These are phyloP conservation scores for Pseudozyma thailandica DNA, from an alignment of 1,284 basidiomycete genomes.

Conservation along the genomic window DNA sequence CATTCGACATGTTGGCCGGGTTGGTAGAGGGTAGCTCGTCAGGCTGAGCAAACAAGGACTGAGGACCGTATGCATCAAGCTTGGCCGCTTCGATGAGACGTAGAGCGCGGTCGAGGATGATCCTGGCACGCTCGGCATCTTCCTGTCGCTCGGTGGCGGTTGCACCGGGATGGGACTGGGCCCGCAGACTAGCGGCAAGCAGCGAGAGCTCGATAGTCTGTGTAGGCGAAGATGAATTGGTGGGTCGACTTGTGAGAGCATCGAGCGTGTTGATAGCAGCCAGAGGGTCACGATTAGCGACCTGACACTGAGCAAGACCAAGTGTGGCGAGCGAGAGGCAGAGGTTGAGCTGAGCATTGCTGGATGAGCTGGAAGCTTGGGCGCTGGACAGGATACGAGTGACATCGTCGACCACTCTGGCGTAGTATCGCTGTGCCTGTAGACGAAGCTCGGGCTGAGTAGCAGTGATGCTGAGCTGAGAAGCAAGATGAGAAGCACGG, in stretches of 20 bases:
- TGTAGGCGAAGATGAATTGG: slow-evolving; percentile 32
- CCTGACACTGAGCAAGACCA: slow-evolving; percentile 64
- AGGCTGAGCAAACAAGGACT: slow-evolving; percentile 21
- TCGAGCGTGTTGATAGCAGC: slow-evolving; percentile 63
- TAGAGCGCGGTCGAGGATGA: slow-evolving; percentile 60
- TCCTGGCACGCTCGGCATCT: slow-evolving; percentile 54
- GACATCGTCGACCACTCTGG: slow-evolving; percentile 56
- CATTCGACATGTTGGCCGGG: slow-evolving; percentile 13
- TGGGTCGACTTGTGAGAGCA: slow-evolving; percentile 42
- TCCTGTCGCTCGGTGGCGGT: slow-evolving; percentile 40
- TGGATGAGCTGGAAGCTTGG: slow-evolving; percentile 11
- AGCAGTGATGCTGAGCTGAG: slow-evolving; percentile 50
- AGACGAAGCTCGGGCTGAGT: slow-evolving; percentile 51
- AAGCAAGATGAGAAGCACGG: slow-evolving; percentile 59
- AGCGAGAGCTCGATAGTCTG: slow-evolving; percentile 57
- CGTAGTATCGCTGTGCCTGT: slow-evolving; percentile 60
- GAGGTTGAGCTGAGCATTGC: slow-evolving; percentile 40
- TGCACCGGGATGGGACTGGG: slow-evolving; percentile 57
- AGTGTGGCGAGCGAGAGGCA: slow-evolving; percentile 59
- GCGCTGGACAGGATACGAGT: slow-evolving; percentile 33
- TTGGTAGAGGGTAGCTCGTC: slow-evolving; percentile 36
- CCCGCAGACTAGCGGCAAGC: slow-evolving; percentile 57
- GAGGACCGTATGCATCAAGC: slow-evolving; percentile 37
- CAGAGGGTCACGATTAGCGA: slow-evolving; percentile 53
- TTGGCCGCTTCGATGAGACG: slow-evolving; percentile 56